Percentiles rank a stretch among this genome's conserved stretches.
phyloP scores from a whole-genome alignment of 2,329 filamentous ascomycete species.

The Pseudopithomyces maydicus region DNA sequence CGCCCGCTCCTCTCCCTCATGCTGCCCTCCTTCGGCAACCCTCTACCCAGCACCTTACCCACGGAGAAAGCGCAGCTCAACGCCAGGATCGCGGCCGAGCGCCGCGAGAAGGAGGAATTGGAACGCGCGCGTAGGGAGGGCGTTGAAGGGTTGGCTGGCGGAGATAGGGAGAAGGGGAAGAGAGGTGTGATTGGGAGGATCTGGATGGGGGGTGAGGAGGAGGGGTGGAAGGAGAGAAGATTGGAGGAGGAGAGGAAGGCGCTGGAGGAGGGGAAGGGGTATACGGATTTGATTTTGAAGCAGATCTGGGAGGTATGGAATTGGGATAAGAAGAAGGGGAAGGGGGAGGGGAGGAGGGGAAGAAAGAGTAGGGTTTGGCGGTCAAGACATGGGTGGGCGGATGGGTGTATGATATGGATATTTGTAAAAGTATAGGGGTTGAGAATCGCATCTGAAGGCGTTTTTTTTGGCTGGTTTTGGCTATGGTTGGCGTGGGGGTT shows the following conservation, averaged over 20 bases:
- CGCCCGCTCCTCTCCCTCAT: slow-evolving; percentile 39
- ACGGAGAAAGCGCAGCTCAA: slow-evolving; percentile 45
- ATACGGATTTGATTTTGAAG: slow-evolving; percentile 50
- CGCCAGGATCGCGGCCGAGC: slow-evolving; percentile 20
- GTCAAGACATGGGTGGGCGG: background rate
- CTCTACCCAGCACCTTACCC: slow-evolving; percentile 29
- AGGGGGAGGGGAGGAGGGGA: slow-evolving; percentile 17
- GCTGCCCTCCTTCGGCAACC: background rate
- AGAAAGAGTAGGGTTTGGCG: slow-evolving; percentile 27
- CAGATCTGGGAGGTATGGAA: slow-evolving; percentile 56
- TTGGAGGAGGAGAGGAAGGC: slow-evolving; percentile 52
- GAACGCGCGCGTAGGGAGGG: slow-evolving; percentile 36
- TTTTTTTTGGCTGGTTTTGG: background rate
- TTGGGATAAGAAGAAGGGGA: slow-evolving; percentile 46
- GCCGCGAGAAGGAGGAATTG: slow-evolving; percentile 47
- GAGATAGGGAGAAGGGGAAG: slow-evolving; percentile 29
- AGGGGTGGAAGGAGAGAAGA: slow-evolving; percentile 52
- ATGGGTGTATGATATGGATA: slow-evolving; percentile 10
- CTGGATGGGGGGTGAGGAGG: slow-evolving; percentile 48
- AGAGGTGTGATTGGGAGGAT: slow-evolving; percentile 38
- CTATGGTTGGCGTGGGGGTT: background rate
- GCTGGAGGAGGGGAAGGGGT: slow-evolving; percentile 46
- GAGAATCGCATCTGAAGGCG: background rate
- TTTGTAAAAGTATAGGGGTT: background rate
- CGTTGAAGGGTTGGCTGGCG: slow-evolving; percentile 34